Percentiles rank a stretch among this genome's conserved stretches.
Conservation (phyloP, 2,329 filamentous ascomycete species). For the Orbilia quercus region DNA sequence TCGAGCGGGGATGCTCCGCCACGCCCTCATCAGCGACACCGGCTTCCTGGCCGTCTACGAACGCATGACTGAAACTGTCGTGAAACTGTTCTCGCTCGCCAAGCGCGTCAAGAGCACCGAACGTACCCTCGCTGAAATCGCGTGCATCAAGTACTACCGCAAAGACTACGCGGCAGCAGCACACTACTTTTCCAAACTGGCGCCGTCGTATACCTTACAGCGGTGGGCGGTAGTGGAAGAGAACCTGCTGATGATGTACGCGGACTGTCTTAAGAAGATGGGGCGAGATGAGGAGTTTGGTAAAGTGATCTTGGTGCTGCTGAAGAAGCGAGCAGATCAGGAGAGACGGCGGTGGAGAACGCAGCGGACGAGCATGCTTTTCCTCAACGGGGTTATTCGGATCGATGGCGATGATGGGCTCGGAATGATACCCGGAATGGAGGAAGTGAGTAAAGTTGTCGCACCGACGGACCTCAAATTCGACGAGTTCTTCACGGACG, state of each 20-base stretch:
- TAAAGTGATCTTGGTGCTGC: constrained; percentile 76
- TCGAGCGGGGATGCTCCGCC: constrained; percentile 70
- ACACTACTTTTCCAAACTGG: constrained; percentile 80
- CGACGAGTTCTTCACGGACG: constrained; percentile 76
- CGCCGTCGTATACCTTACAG: constrained; percentile 79
- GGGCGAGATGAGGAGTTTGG: constrained; percentile 82
- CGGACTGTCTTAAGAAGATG: constrained; percentile 81
- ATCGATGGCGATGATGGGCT: constrained; percentile 47
- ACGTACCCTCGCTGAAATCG: constrained; percentile 83
- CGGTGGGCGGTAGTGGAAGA: constrained; percentile 84
- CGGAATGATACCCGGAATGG: constrained; percentile 61
- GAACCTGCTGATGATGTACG: constrained; percentile 86
- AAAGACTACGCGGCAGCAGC: constrained; percentile 79
- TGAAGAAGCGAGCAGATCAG: constrained; percentile 73
- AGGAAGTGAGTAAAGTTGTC: constrained; percentile 73
- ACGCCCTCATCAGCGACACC: constrained; percentile 71
- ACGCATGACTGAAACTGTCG: constrained; percentile 82
- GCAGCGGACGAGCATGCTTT: constrained; percentile 58
- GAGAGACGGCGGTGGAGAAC: constrained; percentile 67
- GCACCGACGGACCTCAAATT: constrained; percentile 63
- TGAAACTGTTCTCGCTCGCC: constrained; percentile 83
- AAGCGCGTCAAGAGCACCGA: constrained; percentile 81
- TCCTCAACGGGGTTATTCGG: constrained; percentile 42
- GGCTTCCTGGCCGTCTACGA: constrained; percentile 73
- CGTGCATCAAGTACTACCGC: constrained; percentile 78